A percentile compares a stretch with the other conserved stretches of the same genome.
Evolutionary conservation across 495 filamentous ascomycete genomes (phyloP).

Genomic region (Parachaetomium inaequale): DNA sequence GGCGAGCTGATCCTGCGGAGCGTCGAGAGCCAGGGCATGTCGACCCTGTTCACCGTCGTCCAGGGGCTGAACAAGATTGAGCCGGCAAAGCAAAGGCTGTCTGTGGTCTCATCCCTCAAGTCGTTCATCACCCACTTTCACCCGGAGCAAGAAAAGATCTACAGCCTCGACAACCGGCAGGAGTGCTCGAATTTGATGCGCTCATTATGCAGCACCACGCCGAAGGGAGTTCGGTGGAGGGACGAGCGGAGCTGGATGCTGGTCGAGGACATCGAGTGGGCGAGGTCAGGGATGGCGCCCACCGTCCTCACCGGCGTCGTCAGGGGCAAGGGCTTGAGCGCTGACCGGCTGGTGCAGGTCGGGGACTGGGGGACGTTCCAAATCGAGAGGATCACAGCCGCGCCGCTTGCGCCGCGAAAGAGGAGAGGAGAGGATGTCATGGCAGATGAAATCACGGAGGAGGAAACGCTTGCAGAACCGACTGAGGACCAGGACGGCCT

Average conservation of each 20-base stretch:
- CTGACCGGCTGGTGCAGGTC: constrained; percentile 83
- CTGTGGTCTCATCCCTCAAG: constrained; percentile 74
- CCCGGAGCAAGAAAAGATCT: constrained; percentile 79
- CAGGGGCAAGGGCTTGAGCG: constrained; percentile 80
- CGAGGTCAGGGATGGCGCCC: constrained; percentile 48
- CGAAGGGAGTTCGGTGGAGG: constrained; percentile 90
- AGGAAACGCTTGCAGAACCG: constrained; percentile 61
- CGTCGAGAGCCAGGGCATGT: constrained; percentile 90
- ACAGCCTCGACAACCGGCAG: constrained; percentile 77
- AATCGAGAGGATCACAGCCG: constrained; percentile 78
- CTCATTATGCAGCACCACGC: constrained; percentile 80
- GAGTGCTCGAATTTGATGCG: constrained; percentile 87
- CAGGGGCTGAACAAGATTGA: constrained; percentile 75
- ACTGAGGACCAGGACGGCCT: constrained; percentile 77
- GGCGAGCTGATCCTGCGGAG: constrained; percentile 79
- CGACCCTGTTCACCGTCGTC: constrained; percentile 74
- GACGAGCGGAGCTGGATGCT: constrained; percentile 94
- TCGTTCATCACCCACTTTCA: constrained; percentile 93
- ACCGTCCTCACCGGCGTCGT: constrained; percentile 82
- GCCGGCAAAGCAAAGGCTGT: constrained; percentile 68
- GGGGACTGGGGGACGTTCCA: constrained; percentile 96
- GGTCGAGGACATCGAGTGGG: constrained; percentile 74
- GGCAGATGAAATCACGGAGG: constrained; percentile 57
- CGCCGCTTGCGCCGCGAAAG: constrained; percentile 53
- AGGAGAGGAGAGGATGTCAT: constrained; percentile 64